Conservation (phyloP, 768 basidiomycete species). For the Cystobasidium ongulense region DNA sequence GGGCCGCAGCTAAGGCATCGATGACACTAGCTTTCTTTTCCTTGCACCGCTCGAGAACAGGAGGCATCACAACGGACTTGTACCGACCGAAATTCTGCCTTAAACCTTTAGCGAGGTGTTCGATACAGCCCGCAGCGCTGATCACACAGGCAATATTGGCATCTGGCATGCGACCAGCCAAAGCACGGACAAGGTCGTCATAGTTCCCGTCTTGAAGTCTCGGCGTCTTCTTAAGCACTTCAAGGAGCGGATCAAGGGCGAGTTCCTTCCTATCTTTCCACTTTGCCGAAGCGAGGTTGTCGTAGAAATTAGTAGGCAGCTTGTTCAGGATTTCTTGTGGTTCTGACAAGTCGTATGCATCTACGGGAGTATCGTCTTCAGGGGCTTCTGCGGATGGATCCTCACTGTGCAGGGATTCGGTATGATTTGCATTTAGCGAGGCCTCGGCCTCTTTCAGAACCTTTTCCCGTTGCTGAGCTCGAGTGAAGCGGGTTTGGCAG, state of each 20-base stretch:
- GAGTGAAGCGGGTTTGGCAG: conserved; percentile 73
- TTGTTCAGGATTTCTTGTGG: conserved; percentile 68
- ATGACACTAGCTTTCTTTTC: conserved; percentile 86
- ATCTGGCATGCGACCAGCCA: conserved; percentile 77
- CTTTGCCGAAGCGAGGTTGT: conserved; percentile 74
- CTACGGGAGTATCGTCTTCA: conserved; percentile 50
- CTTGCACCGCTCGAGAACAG: conserved; percentile 80
- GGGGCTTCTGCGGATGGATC: conserved; percentile 47
- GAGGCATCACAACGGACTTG: conserved; percentile 62
- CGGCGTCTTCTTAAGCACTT: conserved; percentile 60
- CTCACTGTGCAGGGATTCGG: conserved; percentile 46
- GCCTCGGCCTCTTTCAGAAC: conserved; percentile 45
- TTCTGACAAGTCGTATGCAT: conserved; percentile 72
- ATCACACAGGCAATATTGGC: conserved; percentile 94
- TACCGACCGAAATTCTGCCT: conserved; percentile 65
- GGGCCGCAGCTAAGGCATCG: conserved; percentile 73
- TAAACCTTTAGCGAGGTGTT: conserved; percentile 75
- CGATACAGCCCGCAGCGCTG: conserved; percentile 72
- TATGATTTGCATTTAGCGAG: conserved; percentile 27
- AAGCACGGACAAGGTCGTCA: conserved; percentile 62
- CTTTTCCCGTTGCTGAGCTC: conserved; percentile 62
- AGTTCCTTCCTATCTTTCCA: conserved; percentile 95
- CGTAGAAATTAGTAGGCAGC: conserved; percentile 66
- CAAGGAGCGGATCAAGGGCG: conserved; percentile 70
- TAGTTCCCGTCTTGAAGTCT: conserved; percentile 66